Base-by-base conservation (phyloP, 2,329 filamentous ascomycete species). In the Aspergillus ochraceus region DNA sequence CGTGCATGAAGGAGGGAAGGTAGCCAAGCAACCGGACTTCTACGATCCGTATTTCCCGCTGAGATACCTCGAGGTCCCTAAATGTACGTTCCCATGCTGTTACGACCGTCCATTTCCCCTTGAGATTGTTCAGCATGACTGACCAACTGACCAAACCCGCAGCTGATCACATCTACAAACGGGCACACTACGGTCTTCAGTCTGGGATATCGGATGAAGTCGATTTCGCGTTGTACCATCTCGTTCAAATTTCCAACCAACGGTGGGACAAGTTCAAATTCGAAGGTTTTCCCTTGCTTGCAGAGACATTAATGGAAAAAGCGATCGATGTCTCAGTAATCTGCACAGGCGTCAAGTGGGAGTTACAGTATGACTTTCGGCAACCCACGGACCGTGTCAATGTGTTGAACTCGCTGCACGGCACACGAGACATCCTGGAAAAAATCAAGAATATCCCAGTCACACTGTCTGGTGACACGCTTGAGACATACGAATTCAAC, bases 201-300 rank as follows among this genome's bases (percentile, higher is more conserved):
- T 97, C 92, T 14, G 86, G 87, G 2, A 86, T 96, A 26, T 84
- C 85, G 3, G 84, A 88, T 12, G 94, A 99, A 72, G 90, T 97
- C 69, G 88, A 91, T n/a, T 98, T 96, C 76, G 94, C 92, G 0
- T 81, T 98, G 11, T 92, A 96, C 68, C 94, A 98, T 69, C 80
- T 98, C 4, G 92, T 98, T 60, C 96, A 97, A 73, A 97, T 98
- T 29, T 97, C 93, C 0, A 95, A 89, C 71, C 93, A 98, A 75
- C 86, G 93, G 49, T 94, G 94, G 50, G 95, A 98, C 73, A 97
- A 97, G 76, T 97, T 96, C 77, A 90, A 91, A 61, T 97, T 98
- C 66, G 92, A 96, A 68, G 90, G 91, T 5, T 98, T 97, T 67
- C 89, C 91, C 1, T 89, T 91, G 10, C 83, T 99, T 29, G 91